Conservation (phyloP, 768 basidiomycete genomes). For the Boletus subcaerulescens region DNA sequence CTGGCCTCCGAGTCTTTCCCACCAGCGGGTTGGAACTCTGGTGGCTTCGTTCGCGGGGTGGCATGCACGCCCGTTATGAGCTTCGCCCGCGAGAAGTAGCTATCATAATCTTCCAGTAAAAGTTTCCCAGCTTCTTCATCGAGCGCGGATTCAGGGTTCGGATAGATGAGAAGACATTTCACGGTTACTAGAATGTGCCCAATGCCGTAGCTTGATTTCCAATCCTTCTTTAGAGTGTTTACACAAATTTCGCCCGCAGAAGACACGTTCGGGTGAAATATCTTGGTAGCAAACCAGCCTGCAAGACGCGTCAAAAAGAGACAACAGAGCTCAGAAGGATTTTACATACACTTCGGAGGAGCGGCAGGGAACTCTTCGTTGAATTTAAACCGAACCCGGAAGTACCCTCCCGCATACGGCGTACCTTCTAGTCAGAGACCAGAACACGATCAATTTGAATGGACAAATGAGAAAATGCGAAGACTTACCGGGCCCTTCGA, state of each 20-base stretch:
- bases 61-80: constrained; percentile 93
- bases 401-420: constrained; percentile 72
- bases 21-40: constrained; percentile 60
- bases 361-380: constrained; percentile 91
- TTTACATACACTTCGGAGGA: constrained; percentile 80
- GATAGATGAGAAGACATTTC: constrained; percentile 94
- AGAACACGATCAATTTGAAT: constrained; percentile 7
- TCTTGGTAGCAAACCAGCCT: constrained; percentile 93
- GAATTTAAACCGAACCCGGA: constrained; percentile 78
- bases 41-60: constrained; percentile 69
- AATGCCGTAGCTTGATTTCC: constrained; percentile 90
- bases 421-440: constrained; percentile 47
- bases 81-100: constrained; percentile 81
- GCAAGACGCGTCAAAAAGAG: constrained; percentile 6
- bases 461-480: background rate
- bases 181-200: constrained; percentile 89
- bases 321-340: background rate
- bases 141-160: constrained; percentile 93
- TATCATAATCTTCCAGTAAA: constrained; percentile 84
- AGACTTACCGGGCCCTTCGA: constrained; percentile 82
- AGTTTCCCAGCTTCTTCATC: constrained; percentile 96
- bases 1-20: constrained; percentile 22
- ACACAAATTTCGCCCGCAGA: constrained; percentile 91
- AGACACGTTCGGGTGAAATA: constrained; percentile 97
- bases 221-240: constrained; percentile 96